A percentile compares a stretch with the other conserved stretches of the same genome.
Conservation (phyloP, 805 yeast genomes). For the Zygoascus biomembranicola region DNA sequence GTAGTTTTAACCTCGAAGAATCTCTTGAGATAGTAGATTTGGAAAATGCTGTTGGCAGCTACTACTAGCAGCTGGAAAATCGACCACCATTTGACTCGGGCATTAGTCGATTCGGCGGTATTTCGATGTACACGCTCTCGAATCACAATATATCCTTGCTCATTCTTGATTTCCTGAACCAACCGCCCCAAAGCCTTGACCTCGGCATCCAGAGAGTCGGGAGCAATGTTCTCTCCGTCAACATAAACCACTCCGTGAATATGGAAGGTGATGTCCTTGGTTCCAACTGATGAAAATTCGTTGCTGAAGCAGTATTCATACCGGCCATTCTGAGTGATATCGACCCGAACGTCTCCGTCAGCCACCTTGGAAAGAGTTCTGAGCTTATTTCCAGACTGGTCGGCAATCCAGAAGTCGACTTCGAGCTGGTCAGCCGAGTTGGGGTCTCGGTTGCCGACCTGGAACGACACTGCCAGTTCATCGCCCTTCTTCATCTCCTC, state of each 20-base stretch:
- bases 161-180: conserved; percentile 83
- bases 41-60: conserved; percentile 80
- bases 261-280: conserved; percentile 90
- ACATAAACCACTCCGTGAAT: conserved; percentile 88
- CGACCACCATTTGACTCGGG: conserved; percentile 98
- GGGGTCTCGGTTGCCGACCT: conserved; percentile 80
- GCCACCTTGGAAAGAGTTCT: conserved; percentile 48
- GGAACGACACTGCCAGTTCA: conserved; percentile 80
- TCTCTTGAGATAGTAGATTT: conserved; percentile 85
- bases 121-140: conserved; percentile 97
- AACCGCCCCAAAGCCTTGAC: conserved; percentile 66
- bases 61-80: conserved; percentile 84
- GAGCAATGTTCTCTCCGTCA: conserved; percentile 65
- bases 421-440: conserved; percentile 28
- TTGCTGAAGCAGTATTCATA: conserved; percentile 87
- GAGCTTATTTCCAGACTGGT: conserved; percentile 43
- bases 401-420: conserved; percentile 53
- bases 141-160: conserved; percentile 80
- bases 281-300: conserved; percentile 60
- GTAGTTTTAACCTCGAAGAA: conserved; percentile 92
- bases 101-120: conserved; percentile 95
- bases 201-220: conserved; percentile 76
- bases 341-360: conserved; percentile 71
- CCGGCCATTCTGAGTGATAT: conserved; percentile 62
- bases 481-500: conserved; percentile 78